A percentile compares a stretch with the other conserved stretches of the same genome.
Evolutionary conservation across 805 yeast species (phyloP).

Genomic region (Clavispora asparagi): DNA sequence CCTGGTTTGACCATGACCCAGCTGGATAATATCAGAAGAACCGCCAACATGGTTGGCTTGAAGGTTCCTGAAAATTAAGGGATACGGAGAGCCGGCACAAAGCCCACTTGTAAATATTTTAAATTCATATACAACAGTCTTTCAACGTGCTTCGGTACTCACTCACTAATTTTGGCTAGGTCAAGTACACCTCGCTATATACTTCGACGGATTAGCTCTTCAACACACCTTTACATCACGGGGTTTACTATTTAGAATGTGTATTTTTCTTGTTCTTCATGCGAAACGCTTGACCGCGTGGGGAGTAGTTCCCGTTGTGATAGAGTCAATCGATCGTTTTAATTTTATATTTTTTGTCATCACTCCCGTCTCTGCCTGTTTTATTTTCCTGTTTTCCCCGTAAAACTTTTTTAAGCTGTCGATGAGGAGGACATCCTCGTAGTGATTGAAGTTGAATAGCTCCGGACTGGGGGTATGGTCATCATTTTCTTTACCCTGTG

Average conservation of each 20-base stretch:
- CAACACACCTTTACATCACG: too few species aligned
- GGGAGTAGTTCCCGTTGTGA: conserved; percentile 1
- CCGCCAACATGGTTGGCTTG: conserved; percentile 89
- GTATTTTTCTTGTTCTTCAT: conserved; percentile 5
- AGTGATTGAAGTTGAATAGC: conserved; percentile 24
- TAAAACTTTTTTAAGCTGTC: conserved; percentile 37
- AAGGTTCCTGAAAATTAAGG: conserved; percentile 27
- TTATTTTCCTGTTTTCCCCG: conserved; percentile 28
- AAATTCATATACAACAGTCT: background rate
- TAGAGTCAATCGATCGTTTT: conserved; percentile 17
- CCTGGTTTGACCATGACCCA: conserved; percentile 78
- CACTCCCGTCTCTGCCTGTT: conserved; percentile 20
- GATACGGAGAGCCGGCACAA: background rate
- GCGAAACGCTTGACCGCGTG: background rate
- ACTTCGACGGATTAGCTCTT: too few species aligned
- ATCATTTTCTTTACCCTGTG: background rate
- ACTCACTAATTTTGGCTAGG: too few species aligned
- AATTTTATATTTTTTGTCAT: conserved; percentile 24
- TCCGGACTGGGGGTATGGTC: background rate
- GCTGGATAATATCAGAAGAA: conserved; percentile 67
- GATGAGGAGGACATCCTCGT: conserved; percentile 35
- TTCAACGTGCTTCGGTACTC: too few species aligned
- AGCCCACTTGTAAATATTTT: background rate
- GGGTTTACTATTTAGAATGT: background rate
- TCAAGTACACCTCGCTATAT: too few species aligned